phyloP scores from a whole-genome alignment of 2,329 filamentous ascomycete species.

The Fusarium anthophilum region DNA sequence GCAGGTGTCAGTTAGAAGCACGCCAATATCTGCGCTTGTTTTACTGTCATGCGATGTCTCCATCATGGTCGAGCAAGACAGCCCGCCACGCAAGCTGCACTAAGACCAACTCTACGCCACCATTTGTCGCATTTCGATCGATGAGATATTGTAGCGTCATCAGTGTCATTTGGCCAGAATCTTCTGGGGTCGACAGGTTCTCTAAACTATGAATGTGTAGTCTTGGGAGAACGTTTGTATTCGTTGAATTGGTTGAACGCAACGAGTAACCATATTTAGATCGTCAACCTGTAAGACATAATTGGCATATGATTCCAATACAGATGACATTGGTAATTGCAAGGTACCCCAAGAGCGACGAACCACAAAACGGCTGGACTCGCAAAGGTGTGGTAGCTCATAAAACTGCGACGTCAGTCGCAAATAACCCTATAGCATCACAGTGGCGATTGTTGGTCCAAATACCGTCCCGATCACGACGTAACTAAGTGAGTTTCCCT shows the following conservation, averaged over 20 bases:
- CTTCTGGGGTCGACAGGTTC: neutral
- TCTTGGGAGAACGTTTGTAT: neutral
- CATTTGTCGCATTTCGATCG: constrained; percentile 29
- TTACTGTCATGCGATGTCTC: constrained; percentile 29
- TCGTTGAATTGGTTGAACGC: neutral
- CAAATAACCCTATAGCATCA: constrained; percentile 12
- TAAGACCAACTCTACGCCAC: constrained; percentile 42
- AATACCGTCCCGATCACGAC: neutral
- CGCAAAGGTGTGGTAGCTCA: constrained; percentile 19
- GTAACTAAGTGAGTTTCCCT: neutral
- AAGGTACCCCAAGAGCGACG: neutral
- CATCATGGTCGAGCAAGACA: constrained; percentile 26
- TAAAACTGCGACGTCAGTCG: constrained; percentile 7
- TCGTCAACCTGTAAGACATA: neutral
- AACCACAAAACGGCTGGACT: constrained; percentile 2
- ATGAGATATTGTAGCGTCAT: constrained; percentile 25
- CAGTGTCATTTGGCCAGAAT: constrained; percentile 11
- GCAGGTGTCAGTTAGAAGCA: neutral
- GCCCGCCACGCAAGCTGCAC: constrained; percentile 45
- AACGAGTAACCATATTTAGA: neutral
- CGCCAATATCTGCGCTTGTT: constrained; percentile 7
- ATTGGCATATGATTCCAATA: neutral
- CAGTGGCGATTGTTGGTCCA: constrained; percentile 12
- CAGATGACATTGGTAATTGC: neutral
- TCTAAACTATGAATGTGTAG: neutral